Evolutionary conservation across 345 rosid genomes (phyloP), one percentile per base, ranked within the genome.

Genomic region (Gynandropsis gynandra): DNA sequence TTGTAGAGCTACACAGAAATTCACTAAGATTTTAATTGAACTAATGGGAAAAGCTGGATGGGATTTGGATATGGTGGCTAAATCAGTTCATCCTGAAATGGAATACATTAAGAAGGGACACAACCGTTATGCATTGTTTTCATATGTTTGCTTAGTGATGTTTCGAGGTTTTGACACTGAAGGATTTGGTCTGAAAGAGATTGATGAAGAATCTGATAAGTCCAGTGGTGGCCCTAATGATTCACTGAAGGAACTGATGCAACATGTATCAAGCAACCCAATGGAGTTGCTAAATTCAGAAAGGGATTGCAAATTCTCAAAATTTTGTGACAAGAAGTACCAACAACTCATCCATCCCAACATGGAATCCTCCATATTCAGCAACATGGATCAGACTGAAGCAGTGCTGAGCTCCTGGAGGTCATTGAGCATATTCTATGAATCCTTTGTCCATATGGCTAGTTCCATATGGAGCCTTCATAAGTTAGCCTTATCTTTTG

Each of bases 21-120:
- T 92, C 41, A 79, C 81, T 43, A 87, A 65, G 71, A 73, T 81
- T 70, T 53, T 92, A 80, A 78, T 85, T 54, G 73, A 46, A 29
- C 74, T 87, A 81, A 92, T 87, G 96, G 77, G 56, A 44, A 82
- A 72, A 75, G 80, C 89, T 59, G 79, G 80, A 24, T 92, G 98
- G 98, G 86, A 92, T 80, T 77, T 92, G 82, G 73, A 79, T 70
- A 72, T 82, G 74, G 96, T 78, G 0, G 95, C 96, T 6, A 71
- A 48, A 33, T 87, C 75, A 21, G 76, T 85, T 65, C 80, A 82
- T 72, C 42, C 65, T 51, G 76, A 72, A 70, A 53, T 87, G 12
- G 70, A 54, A 13, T 87, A 75, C 67, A 76, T 61, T 35, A 76
- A 76, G 52, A 67, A 66, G 50, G 76, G 76, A 33, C 93, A 87